Percentiles rank a stretch among this genome's conserved stretches.
Evolutionary conservation across 1,139 yeast genomes (phyloP).

Genomic region (Lodderomyces margitis): DNA sequence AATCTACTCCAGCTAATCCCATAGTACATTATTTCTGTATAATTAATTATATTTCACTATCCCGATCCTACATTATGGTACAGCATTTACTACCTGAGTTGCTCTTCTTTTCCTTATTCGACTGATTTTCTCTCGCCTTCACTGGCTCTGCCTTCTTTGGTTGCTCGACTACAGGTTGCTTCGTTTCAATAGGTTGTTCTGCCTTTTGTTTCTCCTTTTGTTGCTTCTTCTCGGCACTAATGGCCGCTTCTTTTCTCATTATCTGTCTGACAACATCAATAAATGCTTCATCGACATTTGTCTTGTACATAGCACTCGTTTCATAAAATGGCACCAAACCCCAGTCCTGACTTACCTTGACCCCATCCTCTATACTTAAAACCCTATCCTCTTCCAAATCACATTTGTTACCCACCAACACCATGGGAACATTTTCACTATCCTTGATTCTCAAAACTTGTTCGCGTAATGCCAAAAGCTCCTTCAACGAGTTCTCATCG

Average conservation of each 20-base stretch:
- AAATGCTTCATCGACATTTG: constrained; percentile 89
- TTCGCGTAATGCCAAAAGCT: constrained; percentile 76
- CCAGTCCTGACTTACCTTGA: constrained; percentile 79
- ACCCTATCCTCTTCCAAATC: constrained; percentile 77
- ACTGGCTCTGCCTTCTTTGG: constrained; percentile 5
- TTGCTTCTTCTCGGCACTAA: constrained; percentile 47
- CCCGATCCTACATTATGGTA: constrained; percentile 18
- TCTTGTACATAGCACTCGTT: constrained; percentile 87
- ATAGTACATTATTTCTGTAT: neutral
- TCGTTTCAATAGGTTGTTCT: constrained; percentile 8
- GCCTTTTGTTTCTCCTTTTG: constrained; percentile 21
- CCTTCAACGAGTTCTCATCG: constrained; percentile 80
- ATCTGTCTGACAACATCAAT: constrained; percentile 87
- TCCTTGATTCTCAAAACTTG: constrained; percentile 91
- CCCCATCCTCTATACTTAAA: constrained; percentile 77
- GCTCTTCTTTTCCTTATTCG: constrained; percentile 8
- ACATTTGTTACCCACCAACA: constrained; percentile 83
- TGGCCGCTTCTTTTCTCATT: constrained; percentile 66
- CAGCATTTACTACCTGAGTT: constrained; percentile 20
- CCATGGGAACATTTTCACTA: constrained; percentile 74
- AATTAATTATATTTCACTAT: neutral
- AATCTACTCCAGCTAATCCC: neutral
- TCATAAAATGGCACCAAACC: constrained; percentile 90
- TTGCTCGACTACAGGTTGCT: constrained; percentile 2
- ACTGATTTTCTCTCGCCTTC: constrained; percentile 15